Evolutionary conservation across 805 yeast species (phyloP).

Genomic region (Priceomyces carsonii): DNA sequence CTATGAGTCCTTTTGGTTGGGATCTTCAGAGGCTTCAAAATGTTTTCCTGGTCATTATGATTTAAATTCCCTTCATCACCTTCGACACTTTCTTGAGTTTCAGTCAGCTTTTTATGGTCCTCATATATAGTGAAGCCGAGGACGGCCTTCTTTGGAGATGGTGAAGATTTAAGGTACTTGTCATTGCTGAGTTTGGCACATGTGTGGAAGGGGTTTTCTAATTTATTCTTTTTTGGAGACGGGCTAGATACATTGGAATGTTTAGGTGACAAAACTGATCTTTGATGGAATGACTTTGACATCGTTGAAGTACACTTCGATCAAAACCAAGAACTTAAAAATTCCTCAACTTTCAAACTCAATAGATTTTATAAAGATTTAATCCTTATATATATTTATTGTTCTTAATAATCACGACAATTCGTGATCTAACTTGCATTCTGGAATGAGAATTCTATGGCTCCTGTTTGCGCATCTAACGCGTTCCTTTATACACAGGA

Average conservation of each 20-base stretch:
- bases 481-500: no score
- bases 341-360: neutral
- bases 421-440: no score
- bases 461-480: no score
- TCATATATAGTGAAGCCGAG: conserved; percentile 22
- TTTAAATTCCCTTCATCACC: conserved; percentile 17
- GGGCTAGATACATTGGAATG: conserved; percentile 17
- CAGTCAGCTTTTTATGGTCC: conserved; percentile 11
- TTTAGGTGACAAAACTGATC: conserved; percentile 25
- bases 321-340: conserved; percentile 1
- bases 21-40: conserved; percentile 31
- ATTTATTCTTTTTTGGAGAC: conserved; percentile 12
- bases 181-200: conserved; percentile 2
- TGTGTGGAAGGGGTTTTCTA: conserved; percentile 9
- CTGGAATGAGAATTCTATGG: no score
- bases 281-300: conserved; percentile 17
- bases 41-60: conserved; percentile 43
- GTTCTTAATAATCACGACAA: no score
- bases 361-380: neutral
- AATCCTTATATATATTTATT: neutral
- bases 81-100: neutral
- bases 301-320: no score
- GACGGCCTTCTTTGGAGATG: conserved; percentile 14
- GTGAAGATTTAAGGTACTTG: neutral
- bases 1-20: conserved; percentile 12